These are phyloP conservation scores for Coemansia sp. DNA, from an alignment of 192 early-diverging fungal species.

Conservation along the genomic window DNA sequence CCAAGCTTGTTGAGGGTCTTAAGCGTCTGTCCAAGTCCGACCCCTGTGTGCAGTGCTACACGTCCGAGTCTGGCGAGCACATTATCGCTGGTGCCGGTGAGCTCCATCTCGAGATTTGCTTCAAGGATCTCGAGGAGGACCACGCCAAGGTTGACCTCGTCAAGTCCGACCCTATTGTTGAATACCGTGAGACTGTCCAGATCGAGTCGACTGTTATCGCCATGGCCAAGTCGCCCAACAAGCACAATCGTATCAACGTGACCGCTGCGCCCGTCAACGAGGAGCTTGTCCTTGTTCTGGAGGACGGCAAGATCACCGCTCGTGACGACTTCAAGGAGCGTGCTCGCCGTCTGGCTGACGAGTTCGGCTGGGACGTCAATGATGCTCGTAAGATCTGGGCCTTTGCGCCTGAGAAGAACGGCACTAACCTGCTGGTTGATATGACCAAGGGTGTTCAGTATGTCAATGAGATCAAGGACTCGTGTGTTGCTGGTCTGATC, in stretches of 20 bases:
- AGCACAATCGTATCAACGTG: conserved; percentile 99
- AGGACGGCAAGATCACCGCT: conserved; percentile 77
- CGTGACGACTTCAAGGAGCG: conserved; percentile 94
- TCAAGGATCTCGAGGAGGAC: conserved; percentile 99
- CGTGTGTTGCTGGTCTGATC: conserved; percentile 90
- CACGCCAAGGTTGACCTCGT: conserved; percentile 92
- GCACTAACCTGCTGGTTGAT: conserved; percentile 91
- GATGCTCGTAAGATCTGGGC: conserved; percentile 99
- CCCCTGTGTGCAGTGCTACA: conserved; percentile 89
- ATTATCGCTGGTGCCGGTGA: conserved; percentile 99
- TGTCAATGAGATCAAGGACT: conserved; percentile 99
- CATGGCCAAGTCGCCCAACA: conserved; percentile 98
- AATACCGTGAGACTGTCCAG: conserved; percentile 90
- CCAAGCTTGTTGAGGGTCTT: conserved; percentile 99
- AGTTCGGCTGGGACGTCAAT: conserved; percentile 91
- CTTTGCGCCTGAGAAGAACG: conserved; percentile 84
- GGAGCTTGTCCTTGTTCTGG: conserved; percentile 76
- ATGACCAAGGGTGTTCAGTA: conserved; percentile 96
- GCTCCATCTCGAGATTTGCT: conserved; percentile 97
- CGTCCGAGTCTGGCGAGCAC: conserved; percentile 91
- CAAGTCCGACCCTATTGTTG: conserved; percentile 90
- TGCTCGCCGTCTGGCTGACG: conserved; percentile 84
- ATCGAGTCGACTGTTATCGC: conserved; percentile 75
- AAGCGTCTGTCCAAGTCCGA: conserved; percentile 99
- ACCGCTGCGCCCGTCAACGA: conserved; percentile 82